A percentile compares a stretch with the other conserved stretches of the same genome.
phyloP scores from a whole-genome alignment of 2,329 filamentous ascomycete species.

The Penicillium italicum region DNA sequence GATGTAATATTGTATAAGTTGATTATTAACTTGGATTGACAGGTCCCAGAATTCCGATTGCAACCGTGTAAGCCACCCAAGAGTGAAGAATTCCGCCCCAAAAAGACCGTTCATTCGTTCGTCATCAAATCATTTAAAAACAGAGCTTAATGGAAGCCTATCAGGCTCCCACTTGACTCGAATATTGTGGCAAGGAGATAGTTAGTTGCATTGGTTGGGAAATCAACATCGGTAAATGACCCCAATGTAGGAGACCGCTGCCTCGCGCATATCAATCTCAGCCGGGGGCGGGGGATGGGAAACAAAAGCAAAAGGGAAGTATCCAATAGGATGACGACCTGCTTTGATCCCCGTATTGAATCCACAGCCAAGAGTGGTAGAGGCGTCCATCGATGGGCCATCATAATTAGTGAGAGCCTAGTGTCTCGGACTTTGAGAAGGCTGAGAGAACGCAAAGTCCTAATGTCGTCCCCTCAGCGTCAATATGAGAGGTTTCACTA shows the following conservation, averaged over 20 bases:
- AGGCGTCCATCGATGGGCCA: not conserved
- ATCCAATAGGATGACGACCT: not conserved
- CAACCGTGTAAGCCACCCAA: not conserved
- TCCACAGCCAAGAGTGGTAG: not conserved
- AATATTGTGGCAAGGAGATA: not conserved
- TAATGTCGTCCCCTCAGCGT: not conserved
- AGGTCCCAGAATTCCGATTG: not conserved
- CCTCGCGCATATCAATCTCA: not conserved
- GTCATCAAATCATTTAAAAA: constrained; percentile 17
- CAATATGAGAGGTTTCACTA: not conserved
- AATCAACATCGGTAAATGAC: not conserved
- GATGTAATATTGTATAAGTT: not conserved
- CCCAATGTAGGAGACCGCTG: not conserved
- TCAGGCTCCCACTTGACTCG: not conserved
- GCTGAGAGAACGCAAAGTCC: too few species aligned
- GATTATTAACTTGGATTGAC: not conserved
- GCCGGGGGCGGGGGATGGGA: too few species aligned
- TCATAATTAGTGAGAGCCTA: not conserved
- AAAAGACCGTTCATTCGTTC: constrained; percentile 11
- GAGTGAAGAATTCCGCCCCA: constrained; percentile 1
- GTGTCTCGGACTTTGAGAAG: not conserved
- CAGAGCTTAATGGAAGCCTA: not conserved
- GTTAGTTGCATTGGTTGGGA: too few species aligned
- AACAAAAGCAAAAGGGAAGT: not conserved
- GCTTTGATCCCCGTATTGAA: not conserved